Conservation (phyloP, 1,284 basidiomycete species). For the Heterobasidion occidentale region DNA sequence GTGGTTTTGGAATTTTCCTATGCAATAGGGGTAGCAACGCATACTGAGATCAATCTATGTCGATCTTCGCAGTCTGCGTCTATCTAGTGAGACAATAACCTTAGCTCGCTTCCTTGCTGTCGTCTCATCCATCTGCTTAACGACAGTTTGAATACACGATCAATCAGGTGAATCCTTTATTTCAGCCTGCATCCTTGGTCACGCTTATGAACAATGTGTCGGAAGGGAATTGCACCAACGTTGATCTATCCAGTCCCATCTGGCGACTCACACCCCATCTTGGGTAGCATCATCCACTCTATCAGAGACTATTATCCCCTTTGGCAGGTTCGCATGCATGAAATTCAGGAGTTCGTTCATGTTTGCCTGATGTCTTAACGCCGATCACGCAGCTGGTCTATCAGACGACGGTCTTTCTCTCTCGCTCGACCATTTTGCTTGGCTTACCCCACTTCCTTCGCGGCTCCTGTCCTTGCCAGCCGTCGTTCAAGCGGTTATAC, state of each 20-base stretch:
- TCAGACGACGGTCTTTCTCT: constrained; percentile 93
- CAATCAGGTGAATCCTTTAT: constrained; percentile 55
- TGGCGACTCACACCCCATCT: constrained; percentile 45
- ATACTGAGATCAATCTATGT: constrained; percentile 1
- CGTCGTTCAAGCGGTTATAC: constrained; percentile 57
- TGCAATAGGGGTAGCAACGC: too few relatives aligned
- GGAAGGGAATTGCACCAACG: constrained; percentile 82
- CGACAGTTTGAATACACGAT: constrained; percentile 86
- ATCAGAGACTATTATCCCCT: constrained; percentile 93
- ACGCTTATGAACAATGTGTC: background rate
- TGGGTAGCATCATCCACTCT: constrained; percentile 74
- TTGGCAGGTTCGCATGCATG: constrained; percentile 60
- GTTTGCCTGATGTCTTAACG: background rate
- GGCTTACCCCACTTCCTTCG: constrained; percentile 80
- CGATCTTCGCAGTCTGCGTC: constrained; percentile 51
- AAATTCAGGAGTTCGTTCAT: background rate
- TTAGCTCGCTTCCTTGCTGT: background rate
- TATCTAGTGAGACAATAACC: constrained; percentile 49
- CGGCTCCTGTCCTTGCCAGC: constrained; percentile 70
- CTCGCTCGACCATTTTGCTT: constrained; percentile 89
- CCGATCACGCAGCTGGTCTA: constrained; percentile 60
- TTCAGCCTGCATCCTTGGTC: background rate
- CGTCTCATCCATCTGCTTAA: background rate
- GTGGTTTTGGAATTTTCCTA: constrained; percentile 18
- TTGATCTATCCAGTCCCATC: constrained; percentile 84